Conservation (phyloP, 2,329 filamentous ascomycete genomes). For the Monosporascus cannonballus region DNA sequence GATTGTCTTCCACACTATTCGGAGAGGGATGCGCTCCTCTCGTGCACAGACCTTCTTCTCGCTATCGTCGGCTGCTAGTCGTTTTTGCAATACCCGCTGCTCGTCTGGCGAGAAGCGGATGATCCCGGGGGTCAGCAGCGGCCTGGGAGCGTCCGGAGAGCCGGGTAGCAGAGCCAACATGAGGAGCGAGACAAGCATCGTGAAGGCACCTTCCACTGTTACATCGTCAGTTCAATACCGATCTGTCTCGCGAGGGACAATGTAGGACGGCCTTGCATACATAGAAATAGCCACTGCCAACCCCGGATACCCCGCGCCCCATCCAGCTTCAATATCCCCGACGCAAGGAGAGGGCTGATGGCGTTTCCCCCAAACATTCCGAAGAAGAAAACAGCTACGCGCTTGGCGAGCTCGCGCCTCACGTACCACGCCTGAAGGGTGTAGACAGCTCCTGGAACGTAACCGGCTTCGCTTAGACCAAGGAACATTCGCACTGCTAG, state of each 20-base stretch:
- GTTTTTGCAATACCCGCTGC: slow-evolving; percentile 25
- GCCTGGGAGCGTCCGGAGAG: slow-evolving; percentile 32
- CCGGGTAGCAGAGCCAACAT: slow-evolving; percentile 38
- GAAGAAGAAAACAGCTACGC: slow-evolving; percentile 44
- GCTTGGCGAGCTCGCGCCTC: slow-evolving; percentile 34
- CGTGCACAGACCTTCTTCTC: slow-evolving; percentile 26
- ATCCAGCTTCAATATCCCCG: slow-evolving; percentile 37
- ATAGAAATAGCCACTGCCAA: slow-evolving; percentile 44
- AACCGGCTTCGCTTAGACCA: slow-evolving; percentile 41
- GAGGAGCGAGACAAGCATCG: slow-evolving; percentile 31
- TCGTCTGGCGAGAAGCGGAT: slow-evolving; percentile 30
- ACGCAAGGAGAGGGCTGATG: slow-evolving; percentile 39
- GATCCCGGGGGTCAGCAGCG: slow-evolving; percentile 32
- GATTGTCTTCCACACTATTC: slow-evolving; percentile 37
- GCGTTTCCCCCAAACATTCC: slow-evolving; percentile 47
- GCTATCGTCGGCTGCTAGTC: slow-evolving; percentile 28
- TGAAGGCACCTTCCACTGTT: slow-evolving; percentile 39
- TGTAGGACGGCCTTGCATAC: slow-evolving; percentile 20
- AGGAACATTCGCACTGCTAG: slow-evolving; percentile 35
- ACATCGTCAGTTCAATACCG: background rate
- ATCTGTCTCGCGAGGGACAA: background rate
- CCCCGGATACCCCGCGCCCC: slow-evolving; percentile 32
- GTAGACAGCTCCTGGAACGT: slow-evolving; percentile 43
- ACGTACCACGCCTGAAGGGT: slow-evolving; percentile 44
- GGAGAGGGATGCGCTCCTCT: slow-evolving; percentile 30